Percentiles rank a stretch among this genome's conserved stretches.
Evolutionary conservation across 306 rosid genomes (phyloP).

Genomic region (Prunus mume): DNA sequence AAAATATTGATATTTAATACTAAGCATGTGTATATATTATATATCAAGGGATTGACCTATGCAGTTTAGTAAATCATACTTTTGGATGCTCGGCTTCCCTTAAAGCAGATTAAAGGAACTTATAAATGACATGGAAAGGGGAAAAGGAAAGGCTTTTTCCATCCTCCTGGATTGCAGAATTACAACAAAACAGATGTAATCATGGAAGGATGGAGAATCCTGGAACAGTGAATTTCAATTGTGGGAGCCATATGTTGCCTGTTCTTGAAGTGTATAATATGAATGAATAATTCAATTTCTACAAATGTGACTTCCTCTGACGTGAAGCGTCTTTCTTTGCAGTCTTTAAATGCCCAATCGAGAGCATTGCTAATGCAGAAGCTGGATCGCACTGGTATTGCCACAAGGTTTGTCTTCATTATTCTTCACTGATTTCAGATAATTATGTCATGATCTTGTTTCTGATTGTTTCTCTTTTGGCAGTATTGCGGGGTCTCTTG

Average conservation of each 20-base stretch:
- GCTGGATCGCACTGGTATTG: conserved; percentile 84
- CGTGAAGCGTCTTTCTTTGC: conserved; percentile 19
- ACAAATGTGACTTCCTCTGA: background rate
- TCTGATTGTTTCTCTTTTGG: conserved; percentile 14
- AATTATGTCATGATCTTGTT: background rate
- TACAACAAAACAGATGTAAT: background rate
- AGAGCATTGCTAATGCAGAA: conserved; percentile 93
- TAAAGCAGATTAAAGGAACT: background rate
- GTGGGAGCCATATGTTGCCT: background rate
- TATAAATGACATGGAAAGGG: background rate
- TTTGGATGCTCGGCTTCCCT: background rate
- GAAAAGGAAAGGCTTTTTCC: background rate
- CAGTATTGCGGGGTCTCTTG: conserved; percentile 70
- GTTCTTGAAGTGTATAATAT: background rate
- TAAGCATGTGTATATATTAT: background rate
- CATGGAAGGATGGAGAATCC: background rate
- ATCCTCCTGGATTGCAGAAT: background rate
- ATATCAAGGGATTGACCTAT: background rate
- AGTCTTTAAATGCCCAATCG: conserved; percentile 96
- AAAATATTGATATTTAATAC: background rate
- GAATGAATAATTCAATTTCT: background rate
- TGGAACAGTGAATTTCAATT: background rate
- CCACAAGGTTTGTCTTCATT: conserved; percentile 59
- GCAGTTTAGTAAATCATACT: background rate
- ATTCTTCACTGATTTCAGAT: background rate